Conservation (phyloP, 2,329 filamentous ascomycete genomes). For the Beauveria rudraprayagi region DNA sequence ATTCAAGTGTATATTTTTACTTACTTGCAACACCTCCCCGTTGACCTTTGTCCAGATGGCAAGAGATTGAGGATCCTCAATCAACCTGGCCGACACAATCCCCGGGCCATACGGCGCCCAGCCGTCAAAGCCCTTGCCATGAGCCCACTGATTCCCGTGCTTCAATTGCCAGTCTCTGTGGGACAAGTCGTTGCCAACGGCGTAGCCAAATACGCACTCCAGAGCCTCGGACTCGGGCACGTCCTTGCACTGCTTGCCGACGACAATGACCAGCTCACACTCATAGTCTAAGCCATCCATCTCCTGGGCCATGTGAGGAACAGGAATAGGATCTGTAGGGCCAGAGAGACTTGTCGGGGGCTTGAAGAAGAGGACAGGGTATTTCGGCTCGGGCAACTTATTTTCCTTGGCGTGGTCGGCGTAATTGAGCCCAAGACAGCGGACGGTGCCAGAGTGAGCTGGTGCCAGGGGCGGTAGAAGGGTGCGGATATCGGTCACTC, state of each 20-base stretch:
- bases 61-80: conserved; percentile 49
- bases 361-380: conserved; percentile 61
- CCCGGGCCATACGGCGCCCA: conserved; percentile 69
- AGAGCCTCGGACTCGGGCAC: conserved; percentile 58
- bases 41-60: conserved; percentile 52
- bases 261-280: conserved; percentile 67
- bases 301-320: conserved; percentile 58
- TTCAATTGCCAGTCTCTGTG: conserved; percentile 70
- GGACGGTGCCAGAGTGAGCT: conserved; percentile 56
- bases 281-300: conserved; percentile 67
- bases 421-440: conserved; percentile 66
- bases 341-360: conserved; percentile 58
- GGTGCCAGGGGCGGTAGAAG: conserved; percentile 58
- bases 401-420: conserved; percentile 63
- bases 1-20: neutral
- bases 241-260: conserved; percentile 58
- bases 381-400: conserved; percentile 59
- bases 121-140: conserved; percentile 68
- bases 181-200: conserved; percentile 71
- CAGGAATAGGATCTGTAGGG: conserved; percentile 57
- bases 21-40: conserved; percentile 46
- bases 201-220: conserved; percentile 67
- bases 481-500: conserved; percentile 45
- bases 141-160: conserved; percentile 60
- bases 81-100: conserved; percentile 51